phyloP scores from a whole-genome alignment of 1,284 basidiomycete species.

The Puccinia horiana region DNA sequence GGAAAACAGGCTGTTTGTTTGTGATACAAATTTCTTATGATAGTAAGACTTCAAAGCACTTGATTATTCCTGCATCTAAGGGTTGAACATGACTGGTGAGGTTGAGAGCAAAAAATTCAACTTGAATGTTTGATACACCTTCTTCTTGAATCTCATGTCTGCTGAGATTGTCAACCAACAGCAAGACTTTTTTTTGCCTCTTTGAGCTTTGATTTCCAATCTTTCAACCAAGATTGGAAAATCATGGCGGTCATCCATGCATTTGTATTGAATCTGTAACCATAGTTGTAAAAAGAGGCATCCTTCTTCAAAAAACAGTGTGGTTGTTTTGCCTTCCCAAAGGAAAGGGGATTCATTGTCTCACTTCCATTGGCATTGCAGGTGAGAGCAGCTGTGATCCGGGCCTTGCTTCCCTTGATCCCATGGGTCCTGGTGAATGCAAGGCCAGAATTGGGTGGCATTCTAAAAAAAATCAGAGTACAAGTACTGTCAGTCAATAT shows the following conservation, averaged over 20 bases:
- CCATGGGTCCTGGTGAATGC: conserved; percentile 10
- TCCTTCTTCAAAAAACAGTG: conserved; percentile 13
- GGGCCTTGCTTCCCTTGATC: neutral
- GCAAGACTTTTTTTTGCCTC: neutral
- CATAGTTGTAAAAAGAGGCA: neutral
- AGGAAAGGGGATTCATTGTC: neutral
- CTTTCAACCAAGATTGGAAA: neutral
- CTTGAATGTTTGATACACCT: conserved; percentile 39
- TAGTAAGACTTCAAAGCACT: conserved; percentile 37
- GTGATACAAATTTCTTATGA: neutral
- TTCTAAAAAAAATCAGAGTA: conserved; percentile 8
- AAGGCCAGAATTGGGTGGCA: conserved; percentile 3
- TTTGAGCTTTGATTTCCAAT: conserved; percentile 2
- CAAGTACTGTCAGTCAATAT: too few relatives aligned
- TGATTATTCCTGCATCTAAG: conserved; percentile 47
- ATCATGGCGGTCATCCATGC: neutral
- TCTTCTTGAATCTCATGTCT: conserved; percentile 37
- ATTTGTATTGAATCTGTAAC: neutral
- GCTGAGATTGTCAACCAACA: conserved; percentile 49
- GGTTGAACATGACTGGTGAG: conserved; percentile 49
- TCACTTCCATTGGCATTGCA: conserved; percentile 20
- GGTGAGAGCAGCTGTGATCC: neutral
- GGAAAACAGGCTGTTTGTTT: neutral
- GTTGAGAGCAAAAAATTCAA: conserved; percentile 46
- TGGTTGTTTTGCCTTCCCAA: neutral